Conservation (phyloP, 2,329 filamentous ascomycete species). For the Trichoderma breve region DNA sequence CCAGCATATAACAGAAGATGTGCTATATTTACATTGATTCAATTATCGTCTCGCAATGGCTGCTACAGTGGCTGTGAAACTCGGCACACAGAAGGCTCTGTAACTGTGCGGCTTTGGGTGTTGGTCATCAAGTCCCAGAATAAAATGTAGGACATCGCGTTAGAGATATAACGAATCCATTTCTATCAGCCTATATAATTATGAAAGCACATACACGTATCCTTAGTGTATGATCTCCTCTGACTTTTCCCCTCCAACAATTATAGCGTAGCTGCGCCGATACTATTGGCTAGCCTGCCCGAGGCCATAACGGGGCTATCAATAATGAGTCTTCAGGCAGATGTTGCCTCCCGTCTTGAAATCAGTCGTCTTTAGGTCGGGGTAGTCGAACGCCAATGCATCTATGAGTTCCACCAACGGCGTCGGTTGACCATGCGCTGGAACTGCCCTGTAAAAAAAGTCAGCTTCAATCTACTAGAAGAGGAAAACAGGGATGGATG, state of each 20-base stretch:
- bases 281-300: neutral
- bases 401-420: neutral
- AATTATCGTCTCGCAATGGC: neutral
- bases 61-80: neutral
- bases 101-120: neutral
- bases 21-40: neutral
- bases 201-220: neutral
- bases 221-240: rapidly evolving
- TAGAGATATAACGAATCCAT: neutral
- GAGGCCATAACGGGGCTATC: neutral
- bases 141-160: neutral
- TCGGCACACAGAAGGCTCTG: neutral
- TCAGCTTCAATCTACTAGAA: neutral
- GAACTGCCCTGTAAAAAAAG: neutral
- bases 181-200: neutral
- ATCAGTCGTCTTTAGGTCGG: neutral
- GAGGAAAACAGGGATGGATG: neutral
- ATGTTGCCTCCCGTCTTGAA: neutral
- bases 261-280: neutral
- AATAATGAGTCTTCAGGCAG: neutral
- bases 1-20: neutral
- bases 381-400: neutral
- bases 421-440: neutral
- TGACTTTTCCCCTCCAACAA: neutral
- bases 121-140: neutral